A percentile compares a stretch with the other conserved stretches of the same genome.
These are phyloP conservation scores for Erodium trifolium DNA, from an alignment of 441 rosid genomes.

Conservation along the genomic window DNA sequence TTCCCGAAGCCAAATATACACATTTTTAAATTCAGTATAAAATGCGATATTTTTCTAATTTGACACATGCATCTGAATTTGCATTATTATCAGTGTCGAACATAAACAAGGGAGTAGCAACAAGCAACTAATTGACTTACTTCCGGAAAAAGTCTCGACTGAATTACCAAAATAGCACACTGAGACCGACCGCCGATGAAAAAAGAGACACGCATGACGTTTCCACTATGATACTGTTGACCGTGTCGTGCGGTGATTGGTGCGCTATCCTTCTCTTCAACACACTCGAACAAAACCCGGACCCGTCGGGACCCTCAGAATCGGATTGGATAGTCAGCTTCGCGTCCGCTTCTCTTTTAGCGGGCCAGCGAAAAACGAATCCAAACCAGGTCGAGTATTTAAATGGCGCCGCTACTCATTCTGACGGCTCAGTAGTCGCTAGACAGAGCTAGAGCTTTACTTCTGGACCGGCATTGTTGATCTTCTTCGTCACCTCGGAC, in stretches of 20 bases:
- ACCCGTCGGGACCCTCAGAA: background rate
- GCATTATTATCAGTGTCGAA: too few relatives aligned
- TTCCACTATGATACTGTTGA: too few relatives aligned
- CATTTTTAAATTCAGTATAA: too few relatives aligned
- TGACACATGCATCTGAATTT: too few relatives aligned
- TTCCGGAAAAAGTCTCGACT: too few relatives aligned
- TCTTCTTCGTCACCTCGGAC: background rate
- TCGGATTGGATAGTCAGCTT: background rate
- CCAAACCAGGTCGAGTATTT: background rate
- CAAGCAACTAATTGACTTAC: too few relatives aligned
- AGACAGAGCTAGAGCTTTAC: background rate
- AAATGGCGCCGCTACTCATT: background rate
- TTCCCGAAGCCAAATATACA: too few relatives aligned
- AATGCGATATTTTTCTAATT: too few relatives aligned
- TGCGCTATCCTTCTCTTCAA: background rate
- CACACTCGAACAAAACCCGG: slow-evolving; percentile 1
- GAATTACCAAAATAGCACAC: too few relatives aligned
- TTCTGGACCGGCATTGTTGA: background rate
- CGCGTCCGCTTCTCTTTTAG: background rate
- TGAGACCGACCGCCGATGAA: too few relatives aligned
- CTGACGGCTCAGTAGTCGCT: background rate
- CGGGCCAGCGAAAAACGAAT: background rate
- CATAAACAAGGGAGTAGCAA: too few relatives aligned
- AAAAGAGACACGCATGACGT: too few relatives aligned
- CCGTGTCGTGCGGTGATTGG: background rate